phyloP scores from a whole-genome alignment of 2,329 filamentous ascomycete genomes.

The Scedosporium aurantiacum region DNA sequence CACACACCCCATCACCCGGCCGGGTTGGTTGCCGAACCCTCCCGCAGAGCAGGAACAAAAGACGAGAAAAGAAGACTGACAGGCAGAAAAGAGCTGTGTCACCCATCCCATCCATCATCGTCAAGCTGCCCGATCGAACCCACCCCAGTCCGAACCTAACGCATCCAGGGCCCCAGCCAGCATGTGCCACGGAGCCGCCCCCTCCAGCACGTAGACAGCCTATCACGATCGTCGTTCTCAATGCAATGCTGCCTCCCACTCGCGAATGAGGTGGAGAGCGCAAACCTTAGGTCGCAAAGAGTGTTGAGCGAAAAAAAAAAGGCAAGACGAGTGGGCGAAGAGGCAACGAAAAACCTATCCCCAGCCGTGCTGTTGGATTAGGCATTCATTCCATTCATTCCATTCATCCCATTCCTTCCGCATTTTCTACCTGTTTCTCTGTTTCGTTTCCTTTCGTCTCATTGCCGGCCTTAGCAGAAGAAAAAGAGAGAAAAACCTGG shows the following conservation, averaged over 20 bases:
- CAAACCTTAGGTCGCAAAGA: not conserved
- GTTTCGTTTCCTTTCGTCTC: not conserved
- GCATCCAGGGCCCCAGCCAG: not conserved
- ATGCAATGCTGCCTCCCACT: not conserved
- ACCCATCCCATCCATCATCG: not conserved
- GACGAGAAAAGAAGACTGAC: not conserved
- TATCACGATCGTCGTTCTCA: not conserved
- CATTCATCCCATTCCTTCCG: not conserved
- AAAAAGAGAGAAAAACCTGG: not conserved
- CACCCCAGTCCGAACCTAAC: constrained; percentile 3
- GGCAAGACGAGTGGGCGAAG: not conserved
- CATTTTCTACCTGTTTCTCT: too few species aligned
- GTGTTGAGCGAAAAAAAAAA: not conserved
- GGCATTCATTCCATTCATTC: not conserved
- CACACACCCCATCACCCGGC: not conserved
- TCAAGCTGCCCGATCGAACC: not conserved
- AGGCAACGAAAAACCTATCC: not conserved
- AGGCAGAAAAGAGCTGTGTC: not conserved
- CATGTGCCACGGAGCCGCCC: constrained; percentile 3
- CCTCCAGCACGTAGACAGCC: not conserved
- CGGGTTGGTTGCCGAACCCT: not conserved
- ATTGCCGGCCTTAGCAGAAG: not conserved
- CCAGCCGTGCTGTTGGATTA: not conserved
- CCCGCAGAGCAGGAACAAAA: not conserved
- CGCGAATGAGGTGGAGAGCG: not conserved